These are phyloP conservation scores for Boletus fagicola DNA, from an alignment of 768 basidiomycete genomes.

Conservation along the genomic window DNA sequence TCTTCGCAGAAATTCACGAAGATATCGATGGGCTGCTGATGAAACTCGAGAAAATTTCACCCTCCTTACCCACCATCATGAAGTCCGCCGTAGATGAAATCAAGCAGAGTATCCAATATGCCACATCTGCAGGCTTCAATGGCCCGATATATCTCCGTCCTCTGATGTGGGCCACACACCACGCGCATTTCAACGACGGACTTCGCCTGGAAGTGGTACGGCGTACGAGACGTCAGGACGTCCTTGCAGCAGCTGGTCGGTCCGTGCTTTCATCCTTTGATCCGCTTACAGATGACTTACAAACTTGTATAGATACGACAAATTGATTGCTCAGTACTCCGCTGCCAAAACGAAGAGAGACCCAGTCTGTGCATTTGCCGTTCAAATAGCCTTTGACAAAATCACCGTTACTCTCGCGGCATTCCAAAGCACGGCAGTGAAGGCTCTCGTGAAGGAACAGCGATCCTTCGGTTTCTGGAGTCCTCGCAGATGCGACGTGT, in stretches of 20 bases:
- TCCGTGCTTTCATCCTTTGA: slow-evolving; percentile 29
- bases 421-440: slow-evolving; percentile 65
- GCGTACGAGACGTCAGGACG: slow-evolving; percentile 61
- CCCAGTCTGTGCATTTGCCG: slow-evolving; percentile 61
- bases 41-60: slow-evolving; percentile 60
- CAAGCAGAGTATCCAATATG: slow-evolving; percentile 58
- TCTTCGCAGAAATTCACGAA: slow-evolving; percentile 61
- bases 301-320: slow-evolving; percentile 58
- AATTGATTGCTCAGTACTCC: slow-evolving; percentile 59
- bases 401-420: slow-evolving; percentile 67
- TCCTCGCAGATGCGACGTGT: slow-evolving; percentile 86
- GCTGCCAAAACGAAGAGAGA: slow-evolving; percentile 54
- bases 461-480: slow-evolving; percentile 88
- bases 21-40: slow-evolving; percentile 57
- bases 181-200: slow-evolving; percentile 67
- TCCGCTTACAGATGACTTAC: background rate
- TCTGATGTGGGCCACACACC: slow-evolving; percentile 68
- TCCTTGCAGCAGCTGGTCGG: slow-evolving; percentile 83
- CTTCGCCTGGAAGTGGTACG: slow-evolving; percentile 73
- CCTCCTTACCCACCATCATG: slow-evolving; percentile 48
- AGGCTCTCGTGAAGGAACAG: slow-evolving; percentile 70
- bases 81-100: slow-evolving; percentile 58
- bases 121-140: slow-evolving; percentile 58
- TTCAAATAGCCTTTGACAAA: slow-evolving; percentile 79
- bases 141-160: slow-evolving; percentile 68